phyloP scores from a whole-genome alignment of 1,284 basidiomycete genomes.

The Apiotrichum akiyoshidainum region DNA sequence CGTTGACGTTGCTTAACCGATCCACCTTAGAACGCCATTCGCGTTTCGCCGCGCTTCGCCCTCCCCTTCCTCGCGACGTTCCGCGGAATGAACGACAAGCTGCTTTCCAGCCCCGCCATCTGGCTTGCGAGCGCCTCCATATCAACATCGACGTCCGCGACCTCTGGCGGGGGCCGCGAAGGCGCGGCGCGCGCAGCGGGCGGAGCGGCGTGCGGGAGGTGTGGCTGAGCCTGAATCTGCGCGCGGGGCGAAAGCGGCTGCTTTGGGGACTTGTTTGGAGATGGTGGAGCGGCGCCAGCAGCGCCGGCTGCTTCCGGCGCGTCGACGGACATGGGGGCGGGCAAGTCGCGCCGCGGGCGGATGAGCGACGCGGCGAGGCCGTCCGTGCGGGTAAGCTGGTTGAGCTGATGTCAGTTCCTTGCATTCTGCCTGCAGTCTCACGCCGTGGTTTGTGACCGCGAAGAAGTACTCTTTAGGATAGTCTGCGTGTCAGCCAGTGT shows the following conservation, averaged over 20 bases:
- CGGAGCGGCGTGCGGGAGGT: background rate
- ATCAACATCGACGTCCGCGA: constrained; percentile 28
- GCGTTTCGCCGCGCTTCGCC: background rate
- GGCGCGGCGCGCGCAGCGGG: background rate
- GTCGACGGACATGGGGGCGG: background rate
- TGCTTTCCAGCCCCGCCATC: constrained; percentile 30
- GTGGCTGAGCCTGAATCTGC: background rate
- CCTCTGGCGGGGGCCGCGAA: constrained; percentile 1
- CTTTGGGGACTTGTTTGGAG: background rate
- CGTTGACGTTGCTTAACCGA: too few relatives aligned
- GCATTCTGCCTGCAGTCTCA: constrained; percentile 45
- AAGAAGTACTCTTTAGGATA: constrained; percentile 87
- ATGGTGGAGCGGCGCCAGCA: background rate
- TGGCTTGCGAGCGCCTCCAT: constrained; percentile 22
- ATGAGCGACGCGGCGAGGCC: constrained; percentile 40
- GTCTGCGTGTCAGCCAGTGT: constrained; percentile 24
- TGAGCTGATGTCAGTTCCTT: constrained; percentile 27
- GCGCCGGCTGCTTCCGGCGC: too few relatives aligned
- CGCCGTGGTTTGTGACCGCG: constrained; percentile 79
- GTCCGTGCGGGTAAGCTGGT: constrained; percentile 37
- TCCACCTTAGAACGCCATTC: too few relatives aligned
- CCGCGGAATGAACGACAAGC: constrained; percentile 34
- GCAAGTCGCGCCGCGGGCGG: constrained; percentile 23
- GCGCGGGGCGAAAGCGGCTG: background rate
- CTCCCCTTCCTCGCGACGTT: constrained; percentile 7